Evolutionary conservation across 108 stramenopile species (phyloP), one percentile per base, ranked within the genome.

Genomic region (Cyclotella kingstonii): DNA sequence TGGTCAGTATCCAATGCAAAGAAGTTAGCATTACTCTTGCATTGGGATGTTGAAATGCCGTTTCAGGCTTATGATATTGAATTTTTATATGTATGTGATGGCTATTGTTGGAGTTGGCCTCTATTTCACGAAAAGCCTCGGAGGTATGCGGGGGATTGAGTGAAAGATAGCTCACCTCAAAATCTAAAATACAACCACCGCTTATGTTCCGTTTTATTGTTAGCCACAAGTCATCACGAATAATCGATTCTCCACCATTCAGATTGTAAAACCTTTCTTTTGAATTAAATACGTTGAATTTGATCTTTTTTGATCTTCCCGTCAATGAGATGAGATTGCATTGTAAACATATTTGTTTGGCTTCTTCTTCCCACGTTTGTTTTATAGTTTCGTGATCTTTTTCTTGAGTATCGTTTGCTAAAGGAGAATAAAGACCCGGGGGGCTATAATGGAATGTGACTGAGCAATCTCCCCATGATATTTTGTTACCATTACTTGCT

Each of bases 41-140:
- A 68, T 87, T 90, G 19, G 89, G 89, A 71, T 90, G 89, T 23
- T 66, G 82, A 55, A 90, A 90, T 30, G 89, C 89, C 39, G 50
- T 60, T 39, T 81, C 79, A 46, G 89, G 82, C 46, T 90, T 90
- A 46, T 71, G 41, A 48, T 86, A 87, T 18, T 53, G 63, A 8
- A 90, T 31, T 30, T 31, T 18, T 18, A 75, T 54, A 22, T 47
- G 18, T 33, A 11, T 7, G 41, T 54, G 21, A 25, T 30, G 10
- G n/a, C 2, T 26, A 4, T 0, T 50, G 18, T 33, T 25, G 4
- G 40, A 58, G 9, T 19, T 41, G 3, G 26, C 9, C 7, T 52
- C 51, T 18, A 22, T 52, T 11, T 19, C 28, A 12, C 11, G 7
- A 18, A 4, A 27, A 14, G 23, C 25, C 4, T 6, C 57, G 11